Base-by-base conservation (phyloP, 2,329 filamentous ascomycete genomes). In the Monilinia vaccinii-corymbosi region DNA sequence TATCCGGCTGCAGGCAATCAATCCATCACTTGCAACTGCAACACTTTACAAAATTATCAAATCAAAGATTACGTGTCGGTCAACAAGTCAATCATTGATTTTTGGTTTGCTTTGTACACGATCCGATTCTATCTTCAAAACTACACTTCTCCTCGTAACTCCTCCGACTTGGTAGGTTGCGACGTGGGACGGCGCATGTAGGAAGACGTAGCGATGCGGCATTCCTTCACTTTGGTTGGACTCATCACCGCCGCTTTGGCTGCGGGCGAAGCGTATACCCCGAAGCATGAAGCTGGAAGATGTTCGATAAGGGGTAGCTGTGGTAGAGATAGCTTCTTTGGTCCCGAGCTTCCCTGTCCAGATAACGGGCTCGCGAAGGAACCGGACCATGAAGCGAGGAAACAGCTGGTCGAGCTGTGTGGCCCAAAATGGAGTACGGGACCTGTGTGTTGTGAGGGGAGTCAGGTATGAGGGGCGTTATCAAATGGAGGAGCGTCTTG, bases 301-400 rank as follows among this genome's bases (percentile, higher is more conserved):
- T 97, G 93, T 74, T 91, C 93, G 1, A 90, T 97, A 64, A 84
- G 93, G 53, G 91, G 91, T 9, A 88, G 95, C 64, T 99, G 94
- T 72, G 94, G 94, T 51, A 92, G 91, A 74, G 87, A 93, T 75
- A 87, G 87, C 64, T 88, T 94, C 72, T 97, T 97, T 70, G 90
- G 91, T 60, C 88, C 90, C 61, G 84, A 96, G 67, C 79, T 97
- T 62, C 94, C 94, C 4, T 99, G 94, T 72, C 85, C 92, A 16
- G 93, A 99, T 75, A 99, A 99, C 72, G 91, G 81, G 4, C 77
- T 86, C 40, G 94, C 94, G 40, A 78, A 85, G 64, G 81, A 88
- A 38, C 93, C 93, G 1, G 83, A 88, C 25, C 80, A 82, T 9
- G 81, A 84, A 60, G 79, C 90, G 61, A 84, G 91, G 63, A 79